Evolutionary conservation across 768 basidiomycete genomes (phyloP), one percentile per base, ranked within the genome.

Genomic region (Termitomyces sp.): DNA sequence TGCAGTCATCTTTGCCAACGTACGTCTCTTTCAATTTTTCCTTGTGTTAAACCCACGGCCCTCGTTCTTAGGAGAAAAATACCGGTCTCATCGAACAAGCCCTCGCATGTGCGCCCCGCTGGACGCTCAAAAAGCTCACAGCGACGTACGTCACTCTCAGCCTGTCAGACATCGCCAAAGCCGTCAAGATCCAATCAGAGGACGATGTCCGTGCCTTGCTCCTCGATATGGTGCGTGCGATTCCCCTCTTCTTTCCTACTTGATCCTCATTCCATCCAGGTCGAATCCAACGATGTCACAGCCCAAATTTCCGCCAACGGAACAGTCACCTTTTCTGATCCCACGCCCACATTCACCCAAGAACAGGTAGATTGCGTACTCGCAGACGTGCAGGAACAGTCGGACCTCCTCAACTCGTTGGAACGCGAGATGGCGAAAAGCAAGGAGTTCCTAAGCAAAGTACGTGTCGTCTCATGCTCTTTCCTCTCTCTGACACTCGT

Each of bases 141-240:
- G 80, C 81, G 49, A 93, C 93, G 2, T 96, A 93, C 62, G 76
- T 92, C 40, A 90, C 88, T 0, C 81, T 93, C 15, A 79, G 85
- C 35, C 70, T 94, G 8, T 69, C 77, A 0, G 89, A 93, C 59
- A 90, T 95, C 48, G 85, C 80, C 2, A 75, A 74, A 15, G 72
- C 74, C 11, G 73, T 80, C 62, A 74, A 75, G 51, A 77, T 84
- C 43, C 73, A 78, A 4, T 75, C 63, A 22, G 76, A 79, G 47
- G 80, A 77, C 14, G 80, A 82, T 44, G 83, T 85, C 11, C 75
- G 83, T 28, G 71, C 71, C 3, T 64, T 90, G 46, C 69, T 93
- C 19, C 65, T 90, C 5, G 83, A 78, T 69, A 92, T 93, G 91
- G 91, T 91, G 56, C 53, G 78, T 26, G 10, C 24, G 1, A 42